These are phyloP conservation scores for Penicillium sp. DNA, from an alignment of 2,329 filamentous ascomycete genomes.

Conservation along the genomic window DNA sequence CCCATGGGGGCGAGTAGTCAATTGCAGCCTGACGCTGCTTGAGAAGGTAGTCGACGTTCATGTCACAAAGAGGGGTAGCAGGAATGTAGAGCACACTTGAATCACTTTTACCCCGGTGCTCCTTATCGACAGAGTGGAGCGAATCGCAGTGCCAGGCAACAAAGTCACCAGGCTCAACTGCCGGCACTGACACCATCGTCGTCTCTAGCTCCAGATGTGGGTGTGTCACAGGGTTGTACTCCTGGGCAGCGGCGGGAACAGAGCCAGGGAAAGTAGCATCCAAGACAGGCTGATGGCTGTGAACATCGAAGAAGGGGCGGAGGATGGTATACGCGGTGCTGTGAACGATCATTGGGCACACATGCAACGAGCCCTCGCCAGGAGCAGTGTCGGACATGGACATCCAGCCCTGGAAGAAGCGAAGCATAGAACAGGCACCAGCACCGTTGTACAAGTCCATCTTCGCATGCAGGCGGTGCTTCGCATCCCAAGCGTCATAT, in stretches of 20 bases:
- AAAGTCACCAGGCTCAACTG: slow-evolving; percentile 72
- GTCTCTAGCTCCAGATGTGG: slow-evolving; percentile 69
- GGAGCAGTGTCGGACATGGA: slow-evolving; percentile 72
- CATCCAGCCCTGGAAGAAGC: slow-evolving; percentile 90
- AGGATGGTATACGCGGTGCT: slow-evolving; percentile 80
- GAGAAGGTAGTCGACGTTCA: slow-evolving; percentile 71
- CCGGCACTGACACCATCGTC: slow-evolving; percentile 73
- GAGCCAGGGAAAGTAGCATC: slow-evolving; percentile 68
- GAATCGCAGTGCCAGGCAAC: slow-evolving; percentile 79
- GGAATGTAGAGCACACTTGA: slow-evolving; percentile 90
- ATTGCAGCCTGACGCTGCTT: slow-evolving; percentile 74
- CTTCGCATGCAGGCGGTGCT: slow-evolving; percentile 66
- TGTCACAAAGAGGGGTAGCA: slow-evolving; percentile 75
- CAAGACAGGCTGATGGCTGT: slow-evolving; percentile 47
- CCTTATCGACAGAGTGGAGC: slow-evolving; percentile 81
- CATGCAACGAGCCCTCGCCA: slow-evolving; percentile 76
- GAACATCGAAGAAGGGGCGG: slow-evolving; percentile 76
- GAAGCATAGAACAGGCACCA: slow-evolving; percentile 80
- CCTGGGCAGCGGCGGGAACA: slow-evolving; percentile 68
- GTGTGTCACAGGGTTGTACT: slow-evolving; percentile 66
- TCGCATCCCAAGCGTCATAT: slow-evolving; percentile 82
- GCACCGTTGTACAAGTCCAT: slow-evolving; percentile 79
- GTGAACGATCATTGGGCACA: slow-evolving; percentile 76
- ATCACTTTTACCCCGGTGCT: slow-evolving; percentile 71
- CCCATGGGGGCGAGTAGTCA: slow-evolving; percentile 67